These are phyloP conservation scores for Anisodus acutangulus DNA, from an alignment of 257 asterid species.

Conservation along the genomic window DNA sequence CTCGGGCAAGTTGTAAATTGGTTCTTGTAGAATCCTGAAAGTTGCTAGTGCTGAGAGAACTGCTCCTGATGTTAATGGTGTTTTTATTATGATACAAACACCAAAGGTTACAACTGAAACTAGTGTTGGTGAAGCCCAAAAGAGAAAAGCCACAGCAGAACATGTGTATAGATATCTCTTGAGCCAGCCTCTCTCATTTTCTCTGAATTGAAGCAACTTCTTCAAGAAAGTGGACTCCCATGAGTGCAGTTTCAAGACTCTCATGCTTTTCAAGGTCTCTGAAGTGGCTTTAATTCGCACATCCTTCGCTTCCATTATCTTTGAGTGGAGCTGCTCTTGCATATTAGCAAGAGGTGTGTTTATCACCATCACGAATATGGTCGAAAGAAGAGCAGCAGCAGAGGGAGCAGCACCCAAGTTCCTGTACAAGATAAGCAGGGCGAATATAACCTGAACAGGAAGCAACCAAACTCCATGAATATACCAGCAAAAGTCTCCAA, in stretches of 20 bases:
- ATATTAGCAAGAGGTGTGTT: slow-evolving; percentile 79
- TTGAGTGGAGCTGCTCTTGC: slow-evolving; percentile 65
- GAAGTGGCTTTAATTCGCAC: slow-evolving; percentile 74
- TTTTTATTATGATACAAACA: slow-evolving; percentile 62
- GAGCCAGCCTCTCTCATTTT: slow-evolving; percentile 61
- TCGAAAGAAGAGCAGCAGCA: slow-evolving; percentile 66
- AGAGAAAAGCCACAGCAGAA: slow-evolving; percentile 75
- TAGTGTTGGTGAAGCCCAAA: slow-evolving; percentile 89
- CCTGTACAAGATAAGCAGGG: slow-evolving; percentile 63
- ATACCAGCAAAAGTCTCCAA: slow-evolving; percentile 80
- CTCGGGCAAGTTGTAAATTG: slow-evolving; percentile 87
- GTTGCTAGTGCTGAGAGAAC: slow-evolving; percentile 92
- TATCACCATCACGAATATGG: slow-evolving; percentile 75
- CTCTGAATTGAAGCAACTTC: slow-evolving; percentile 63
- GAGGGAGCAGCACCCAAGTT: slow-evolving; percentile 79
- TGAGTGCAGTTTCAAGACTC: slow-evolving; percentile 73
- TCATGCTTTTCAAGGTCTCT: slow-evolving; percentile 75
- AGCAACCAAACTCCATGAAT: slow-evolving; percentile 86
- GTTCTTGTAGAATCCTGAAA: slow-evolving; percentile 83
- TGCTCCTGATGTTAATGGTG: slow-evolving; percentile 70
- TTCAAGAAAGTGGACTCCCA: slow-evolving; percentile 71
- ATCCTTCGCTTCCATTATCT: slow-evolving; percentile 87
- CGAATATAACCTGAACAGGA: slow-evolving; percentile 68
- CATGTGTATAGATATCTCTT: slow-evolving; percentile 65
- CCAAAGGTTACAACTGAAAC: slow-evolving; percentile 80